These are phyloP conservation scores for Phytophthora agathidicida DNA, from an alignment of 352 stramenopile species.

Conservation along the genomic window DNA sequence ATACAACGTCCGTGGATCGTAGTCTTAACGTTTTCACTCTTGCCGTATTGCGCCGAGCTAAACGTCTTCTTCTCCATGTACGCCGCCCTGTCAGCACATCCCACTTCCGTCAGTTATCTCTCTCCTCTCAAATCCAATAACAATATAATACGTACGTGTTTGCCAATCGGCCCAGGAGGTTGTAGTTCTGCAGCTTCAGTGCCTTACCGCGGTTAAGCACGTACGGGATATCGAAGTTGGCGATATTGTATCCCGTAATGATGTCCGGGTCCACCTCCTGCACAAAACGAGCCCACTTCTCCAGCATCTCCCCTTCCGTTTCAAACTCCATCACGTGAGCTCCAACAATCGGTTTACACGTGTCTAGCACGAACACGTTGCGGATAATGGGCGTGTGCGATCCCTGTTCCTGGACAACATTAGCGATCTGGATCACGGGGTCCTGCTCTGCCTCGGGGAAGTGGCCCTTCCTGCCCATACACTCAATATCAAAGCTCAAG, in stretches of 20 bases:
- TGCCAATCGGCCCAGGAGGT: slow-evolving; percentile 88
- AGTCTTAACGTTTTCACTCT: slow-evolving; percentile 98
- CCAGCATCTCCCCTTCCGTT: slow-evolving; percentile 96
- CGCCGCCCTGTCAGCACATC: slow-evolving; percentile 38
- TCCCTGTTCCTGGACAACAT: slow-evolving; percentile 94
- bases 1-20: slow-evolving; percentile 98
- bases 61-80: slow-evolving; percentile 99
- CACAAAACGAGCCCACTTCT: slow-evolving; percentile 98
- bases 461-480: slow-evolving; percentile 97
- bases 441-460: slow-evolving; percentile 94
- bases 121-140: neutral
- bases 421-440: slow-evolving; percentile 99
- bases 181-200: slow-evolving; percentile 82
- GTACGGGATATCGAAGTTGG: slow-evolving; percentile 99
- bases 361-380: slow-evolving; percentile 98
- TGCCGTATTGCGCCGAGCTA: slow-evolving; percentile 97
- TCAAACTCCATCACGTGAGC: slow-evolving; percentile 98
- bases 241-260: slow-evolving; percentile 99
- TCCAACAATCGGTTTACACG: slow-evolving; percentile 98
- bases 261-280: slow-evolving; percentile 97
- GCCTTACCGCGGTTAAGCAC: slow-evolving; percentile 97
- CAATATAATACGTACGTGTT: slow-evolving; percentile 61
- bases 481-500: slow-evolving; percentile 99
- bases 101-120: slow-evolving; percentile 4
- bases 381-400: slow-evolving; percentile 70